Evolutionary conservation across 2,329 filamentous ascomycete species (phyloP).

Genomic region (Pochonia chlamydosporia): DNA sequence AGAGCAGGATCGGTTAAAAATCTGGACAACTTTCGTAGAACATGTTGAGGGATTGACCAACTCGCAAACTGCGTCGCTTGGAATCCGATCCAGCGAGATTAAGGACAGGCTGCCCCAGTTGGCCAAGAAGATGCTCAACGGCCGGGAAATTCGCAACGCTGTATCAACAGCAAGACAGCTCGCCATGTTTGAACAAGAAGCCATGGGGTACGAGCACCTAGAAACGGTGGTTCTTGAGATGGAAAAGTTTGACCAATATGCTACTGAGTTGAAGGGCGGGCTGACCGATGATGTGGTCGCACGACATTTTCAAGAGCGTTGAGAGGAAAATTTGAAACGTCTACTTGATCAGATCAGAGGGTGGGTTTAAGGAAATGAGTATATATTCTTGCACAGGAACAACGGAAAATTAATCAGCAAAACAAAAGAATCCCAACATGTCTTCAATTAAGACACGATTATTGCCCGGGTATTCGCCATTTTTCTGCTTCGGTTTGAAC

Average conservation of each 20-base stretch:
- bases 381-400: too few relatives aligned
- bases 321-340: too few relatives aligned
- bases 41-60: neutral
- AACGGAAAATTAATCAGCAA: too few relatives aligned
- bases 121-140: neutral
- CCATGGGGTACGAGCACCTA: neutral
- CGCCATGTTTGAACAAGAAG: neutral
- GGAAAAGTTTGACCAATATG: neutral
- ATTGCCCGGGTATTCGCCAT: too few relatives aligned
- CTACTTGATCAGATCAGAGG: too few relatives aligned
- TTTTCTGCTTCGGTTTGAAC: too few relatives aligned
- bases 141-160: neutral
- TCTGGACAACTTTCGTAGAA: neutral
- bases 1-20: neutral
- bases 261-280: neutral
- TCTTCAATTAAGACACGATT: too few relatives aligned
- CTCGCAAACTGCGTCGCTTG: neutral
- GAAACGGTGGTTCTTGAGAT: neutral
- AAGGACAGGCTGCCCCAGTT: neutral
- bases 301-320: too few relatives aligned
- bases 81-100: neutral
- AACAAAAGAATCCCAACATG: too few relatives aligned
- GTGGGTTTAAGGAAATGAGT: too few relatives aligned
- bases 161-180: neutral
- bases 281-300: neutral